A percentile compares a stretch with the other conserved stretches of the same genome.
These are phyloP conservation scores for Neobulgaria alba DNA, from an alignment of 2,329 filamentous ascomycete species.

Conservation along the genomic window DNA sequence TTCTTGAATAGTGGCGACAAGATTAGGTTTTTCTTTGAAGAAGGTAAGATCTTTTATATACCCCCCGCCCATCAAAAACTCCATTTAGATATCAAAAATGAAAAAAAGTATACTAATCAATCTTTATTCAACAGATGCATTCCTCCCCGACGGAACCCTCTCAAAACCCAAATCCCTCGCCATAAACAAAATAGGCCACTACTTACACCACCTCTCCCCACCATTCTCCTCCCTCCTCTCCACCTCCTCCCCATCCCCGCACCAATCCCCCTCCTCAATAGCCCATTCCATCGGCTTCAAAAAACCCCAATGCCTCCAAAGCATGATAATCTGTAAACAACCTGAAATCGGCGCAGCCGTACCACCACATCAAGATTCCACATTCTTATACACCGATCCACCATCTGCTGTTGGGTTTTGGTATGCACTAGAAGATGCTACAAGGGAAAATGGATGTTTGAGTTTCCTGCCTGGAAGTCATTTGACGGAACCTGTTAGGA, in stretches of 20 bases:
- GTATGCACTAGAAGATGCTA: slow-evolving; percentile 94
- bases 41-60: slow-evolving; percentile 36
- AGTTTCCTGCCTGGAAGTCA: slow-evolving; percentile 82
- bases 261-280: slow-evolving; percentile 29
- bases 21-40: slow-evolving; percentile 94
- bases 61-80: neutral
- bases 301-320: slow-evolving; percentile 63
- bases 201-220: slow-evolving; percentile 59
- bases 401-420: slow-evolving; percentile 91
- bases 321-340: slow-evolving; percentile 98
- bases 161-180: slow-evolving; percentile 72
- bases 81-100: slow-evolving; percentile 4
- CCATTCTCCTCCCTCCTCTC: slow-evolving; percentile 52
- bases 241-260: slow-evolving; percentile 34
- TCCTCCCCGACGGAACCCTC: slow-evolving; percentile 55
- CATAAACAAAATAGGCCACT: slow-evolving; percentile 85
- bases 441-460: slow-evolving; percentile 76
- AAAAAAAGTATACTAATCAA: neutral
- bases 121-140: slow-evolving; percentile 52
- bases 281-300: slow-evolving; percentile 38
- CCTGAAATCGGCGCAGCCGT: slow-evolving; percentile 91
- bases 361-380: slow-evolving; percentile 83
- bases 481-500: slow-evolving; percentile 57
- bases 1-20: slow-evolving; percentile 87
- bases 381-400: slow-evolving; percentile 83